Evolutionary conservation across 805 yeast genomes (phyloP), one percentile per base, ranked within the genome.

Genomic region (Cyberlindnera veronae): DNA sequence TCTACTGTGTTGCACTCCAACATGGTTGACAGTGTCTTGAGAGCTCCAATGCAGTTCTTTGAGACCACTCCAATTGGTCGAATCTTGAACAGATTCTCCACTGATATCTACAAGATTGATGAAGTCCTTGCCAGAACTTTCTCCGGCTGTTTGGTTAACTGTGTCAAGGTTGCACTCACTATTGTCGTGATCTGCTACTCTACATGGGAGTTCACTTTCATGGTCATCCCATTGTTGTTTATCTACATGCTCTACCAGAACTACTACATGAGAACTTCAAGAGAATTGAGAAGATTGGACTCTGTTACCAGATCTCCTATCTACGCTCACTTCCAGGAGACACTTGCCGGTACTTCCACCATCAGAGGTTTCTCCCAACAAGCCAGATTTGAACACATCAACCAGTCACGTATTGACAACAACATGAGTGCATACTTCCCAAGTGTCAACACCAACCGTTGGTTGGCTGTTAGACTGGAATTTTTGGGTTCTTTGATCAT

Each of bases 21-120:
- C 14, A 88, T 90, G 96, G 79, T 90, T 5, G 63, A 63, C 27
- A 58, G 75, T 39, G 93, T 90, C 12, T 63, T 91, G 44, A 74
- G 90, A 49, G 93, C 96, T 0, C 97, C 97, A 46, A 91, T 90
- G 97, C 75, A 87, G 23, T 90, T 91, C 61, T 90, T 90, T 58
- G 98, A 90, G 63, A 88, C 96, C 2, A 90, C 98, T 0, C 98
- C 97, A 41, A 80, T 89, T 49, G 98, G 98, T 27, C 76, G 98
- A 66, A 77, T 90, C 42, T 68, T 89, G 61, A 90, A 90, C 68
- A 72, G 98, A 60, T 90, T 90, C 61, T 86, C 96, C 3, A 89
- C 79, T 60, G 98, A 90, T 69, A 77, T 90, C 38, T 86, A 86
- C 65, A 85, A 85, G 60, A 79, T 91, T 47, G 98, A 90, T 66